phyloP scores from a whole-genome alignment of 169 alveolate species.

The Eimeria acervulina region DNA sequence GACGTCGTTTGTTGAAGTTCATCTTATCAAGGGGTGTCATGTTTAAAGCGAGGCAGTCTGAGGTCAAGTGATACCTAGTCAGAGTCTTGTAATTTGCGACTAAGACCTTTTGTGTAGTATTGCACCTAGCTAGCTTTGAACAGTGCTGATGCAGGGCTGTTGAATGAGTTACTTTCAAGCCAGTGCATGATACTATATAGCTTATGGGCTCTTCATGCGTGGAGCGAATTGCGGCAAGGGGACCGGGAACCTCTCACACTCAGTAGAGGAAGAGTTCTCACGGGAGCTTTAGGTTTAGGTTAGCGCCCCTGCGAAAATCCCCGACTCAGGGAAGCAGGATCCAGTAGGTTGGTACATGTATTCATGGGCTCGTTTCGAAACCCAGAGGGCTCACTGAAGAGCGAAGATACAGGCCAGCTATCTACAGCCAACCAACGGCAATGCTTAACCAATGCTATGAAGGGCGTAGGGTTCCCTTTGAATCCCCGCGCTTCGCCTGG shows the following conservation, averaged over 20 bases:
- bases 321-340: neutral
- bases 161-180: too few relatives aligned
- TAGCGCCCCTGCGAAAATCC: neutral
- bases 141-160: neutral
- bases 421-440: too few relatives aligned
- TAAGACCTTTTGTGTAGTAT: neutral
- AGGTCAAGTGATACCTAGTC: neutral
- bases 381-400: neutral
- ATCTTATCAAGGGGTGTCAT: neutral
- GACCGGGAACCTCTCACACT: neutral
- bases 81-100: neutral
- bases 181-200: neutral
- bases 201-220: neutral
- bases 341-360: neutral
- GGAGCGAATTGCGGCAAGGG: neutral
- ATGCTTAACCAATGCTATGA: too few relatives aligned
- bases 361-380: neutral
- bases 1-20: neutral
- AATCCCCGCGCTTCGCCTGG: neutral
- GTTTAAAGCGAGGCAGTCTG: neutral
- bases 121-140: neutral
- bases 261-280: too few relatives aligned
- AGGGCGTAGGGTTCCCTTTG: too few relatives aligned
- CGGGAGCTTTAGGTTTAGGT: too few relatives aligned
- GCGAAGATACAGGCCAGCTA: neutral